Base-by-base conservation (phyloP, 441 rosid genomes). In the Populus hybrid region DNA sequence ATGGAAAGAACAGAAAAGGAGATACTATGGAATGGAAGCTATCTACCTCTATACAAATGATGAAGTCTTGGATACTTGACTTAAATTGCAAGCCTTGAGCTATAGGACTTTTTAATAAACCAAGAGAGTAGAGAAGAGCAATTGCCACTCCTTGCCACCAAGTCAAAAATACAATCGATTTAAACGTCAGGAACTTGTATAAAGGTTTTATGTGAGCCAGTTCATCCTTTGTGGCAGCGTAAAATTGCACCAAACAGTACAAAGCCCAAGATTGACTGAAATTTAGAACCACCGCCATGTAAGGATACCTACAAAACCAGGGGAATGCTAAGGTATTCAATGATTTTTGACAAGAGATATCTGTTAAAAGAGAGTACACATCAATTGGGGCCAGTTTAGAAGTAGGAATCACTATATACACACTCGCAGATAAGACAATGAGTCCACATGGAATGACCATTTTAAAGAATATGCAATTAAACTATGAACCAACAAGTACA, bases 111-210 rank as follows among this genome's bases (percentile, higher is more conserved):
- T 89, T 91, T 81, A 97, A 89, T 86, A 97, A 88, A 76, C 97
- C 99, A 80, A 97, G 88, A 70, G 95, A 80, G 82, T 81, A 92
- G 69, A 97, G 86, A 70, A 95, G 85, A 85, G 99, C 99, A 83
- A 97, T 97, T 38, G 97, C 97, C 76, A 93, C 97, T 78, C 99
- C 99, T 90, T 97, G 99, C 99, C 99, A 95, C 99, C 99, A 95
- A 79, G 99, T 97, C 88, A 95, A 81, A 84, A 97, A 97, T 79
- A 97, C 99, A 73, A 97, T 97, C 8, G 99, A 95, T 81, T 97
- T 97, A 75, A 97, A 95, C 6, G 93, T 93, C 80, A 95, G 80
- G 86, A 97, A 97, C 89, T 97, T 97, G 77, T 96, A 95, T 72
- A 97, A 89, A 4, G 99, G 99, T 67, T 92, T 92, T 79, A 97